Base-by-base conservation (phyloP, 176 grass and related monocot species). In the Microstegium vimineum region DNA sequence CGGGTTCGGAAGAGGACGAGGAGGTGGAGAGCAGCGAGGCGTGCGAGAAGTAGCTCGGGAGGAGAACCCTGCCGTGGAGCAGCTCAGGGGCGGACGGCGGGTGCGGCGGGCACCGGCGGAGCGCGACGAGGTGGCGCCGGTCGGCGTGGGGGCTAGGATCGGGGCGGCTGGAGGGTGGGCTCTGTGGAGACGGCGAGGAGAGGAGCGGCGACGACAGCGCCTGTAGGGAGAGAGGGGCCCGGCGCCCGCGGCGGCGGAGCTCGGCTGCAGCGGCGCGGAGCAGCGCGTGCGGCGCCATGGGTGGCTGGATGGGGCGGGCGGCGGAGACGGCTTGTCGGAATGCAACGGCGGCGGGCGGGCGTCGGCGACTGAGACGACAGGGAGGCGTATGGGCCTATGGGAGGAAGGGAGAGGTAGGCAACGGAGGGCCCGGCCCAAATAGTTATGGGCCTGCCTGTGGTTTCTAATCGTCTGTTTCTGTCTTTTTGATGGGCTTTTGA, bases 231-330 rank as follows among this genome's bases (percentile, higher is more conserved):
- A 18, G 38, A 4, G 15, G 43, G 13, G 67, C 4, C 2, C 20
- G 17, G 10, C 38, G 82, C 18, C 27, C 49, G 20, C 43, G 86
- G 86, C 43, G 82, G 32, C 61, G 86, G 61, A 46, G 75, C 51
- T 25, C 65, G 80, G 62, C 54, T 60, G 62, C 87, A 75, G 62
- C 87, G 89, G 86, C 89, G 78, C 79, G 85, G 78, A 67, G 85
- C 60, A 84, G 87, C 64, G 71, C 40, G 74, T 56, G 89, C 61
- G 73, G 65, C 35, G 85, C 83, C 79, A 88, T 85, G 25, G 36
- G 13, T 35, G 2, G 71, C 51, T 9, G 51, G 51, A 56, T 56
- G 51, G 20, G 51, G 51, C 51, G 20, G 51, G 51, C 51, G 51
- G 51, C 51, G 51, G 51, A 56, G 51, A 56, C 20, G 51, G 51